Conservation (phyloP, 2,329 filamentous ascomycete species). For the Penicillium digitatum region DNA sequence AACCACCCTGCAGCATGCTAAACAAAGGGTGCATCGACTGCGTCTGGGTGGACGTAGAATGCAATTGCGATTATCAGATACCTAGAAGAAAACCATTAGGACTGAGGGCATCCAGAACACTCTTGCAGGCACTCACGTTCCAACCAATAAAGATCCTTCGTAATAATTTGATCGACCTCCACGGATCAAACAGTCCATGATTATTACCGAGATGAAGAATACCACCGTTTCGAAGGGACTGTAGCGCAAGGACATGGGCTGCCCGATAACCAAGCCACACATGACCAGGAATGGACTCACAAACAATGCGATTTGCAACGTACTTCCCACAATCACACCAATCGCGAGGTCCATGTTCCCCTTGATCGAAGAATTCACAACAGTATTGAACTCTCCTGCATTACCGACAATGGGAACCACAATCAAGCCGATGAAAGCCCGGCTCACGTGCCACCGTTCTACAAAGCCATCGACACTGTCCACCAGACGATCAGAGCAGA, state of each 20-base stretch:
- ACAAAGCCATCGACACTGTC: constrained; percentile 54
- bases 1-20: background rate
- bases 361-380: constrained; percentile 53
- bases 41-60: constrained; percentile 18
- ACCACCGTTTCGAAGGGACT: constrained; percentile 20
- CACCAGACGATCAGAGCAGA: constrained; percentile 42
- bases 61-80: constrained; percentile 21
- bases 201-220: constrained; percentile 19
- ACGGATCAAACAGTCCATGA: constrained; percentile 22
- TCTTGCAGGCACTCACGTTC: constrained; percentile 15
- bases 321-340: constrained; percentile 53
- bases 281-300: constrained; percentile 55
- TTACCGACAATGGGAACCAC: constrained; percentile 57
- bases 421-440: constrained; percentile 56
- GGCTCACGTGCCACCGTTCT: constrained; percentile 49
- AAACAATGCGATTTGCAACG: constrained; percentile 56
- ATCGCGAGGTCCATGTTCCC: constrained; percentile 57
- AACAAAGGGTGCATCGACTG: background rate
- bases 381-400: constrained; percentile 55
- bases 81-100: constrained; percentile 7
- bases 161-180: constrained; percentile 21
- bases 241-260: constrained; percentile 42
- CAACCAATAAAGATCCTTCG: constrained; percentile 17
- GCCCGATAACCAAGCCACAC: constrained; percentile 53
- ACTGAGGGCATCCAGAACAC: background rate